A percentile compares a stretch with the other conserved stretches of the same genome.
Evolutionary conservation across 345 rosid species (phyloP).

Genomic region (Microthlaspi erraticum): DNA sequence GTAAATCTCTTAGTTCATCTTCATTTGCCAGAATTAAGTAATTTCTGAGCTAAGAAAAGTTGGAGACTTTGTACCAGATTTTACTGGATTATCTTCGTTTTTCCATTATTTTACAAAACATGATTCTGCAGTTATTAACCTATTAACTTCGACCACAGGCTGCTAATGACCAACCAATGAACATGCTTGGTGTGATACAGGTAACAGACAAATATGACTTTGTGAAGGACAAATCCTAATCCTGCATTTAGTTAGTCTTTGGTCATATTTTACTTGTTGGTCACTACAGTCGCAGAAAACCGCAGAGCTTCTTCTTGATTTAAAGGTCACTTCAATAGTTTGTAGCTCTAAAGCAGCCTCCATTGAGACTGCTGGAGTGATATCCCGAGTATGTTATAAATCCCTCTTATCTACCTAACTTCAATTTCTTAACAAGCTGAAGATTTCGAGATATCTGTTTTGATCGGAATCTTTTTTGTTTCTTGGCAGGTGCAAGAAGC

Average conservation of each 20-base stretch:
- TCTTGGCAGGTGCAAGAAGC: conserved; percentile 84
- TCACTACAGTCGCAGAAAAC: conserved; percentile 82
- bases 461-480: conserved; percentile 12
- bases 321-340: conserved; percentile 62
- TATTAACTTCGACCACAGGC: conserved; percentile 48
- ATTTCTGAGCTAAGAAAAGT: conserved; percentile 7
- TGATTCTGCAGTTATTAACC: conserved; percentile 17
- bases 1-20: background rate
- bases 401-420: background rate
- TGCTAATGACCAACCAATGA: conserved; percentile 60
- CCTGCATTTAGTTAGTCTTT: conserved; percentile 4
- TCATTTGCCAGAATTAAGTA: background rate
- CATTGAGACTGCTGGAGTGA: conserved; percentile 61
- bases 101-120: background rate
- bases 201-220: conserved; percentile 45
- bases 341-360: conserved; percentile 66
- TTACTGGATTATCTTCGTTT: conserved; percentile 1
- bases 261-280: conserved; percentile 36
- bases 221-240: background rate
- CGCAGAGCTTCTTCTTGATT: conserved; percentile 91
- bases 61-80: conserved; percentile 10
- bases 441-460: conserved; percentile 13
- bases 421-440: background rate
- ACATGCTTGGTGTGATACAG: conserved; percentile 89
- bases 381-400: conserved; percentile 60